Evolutionary conservation across 2,329 filamentous ascomycete genomes (phyloP).

Genomic region (Paraphaeosphaeria minitans): DNA sequence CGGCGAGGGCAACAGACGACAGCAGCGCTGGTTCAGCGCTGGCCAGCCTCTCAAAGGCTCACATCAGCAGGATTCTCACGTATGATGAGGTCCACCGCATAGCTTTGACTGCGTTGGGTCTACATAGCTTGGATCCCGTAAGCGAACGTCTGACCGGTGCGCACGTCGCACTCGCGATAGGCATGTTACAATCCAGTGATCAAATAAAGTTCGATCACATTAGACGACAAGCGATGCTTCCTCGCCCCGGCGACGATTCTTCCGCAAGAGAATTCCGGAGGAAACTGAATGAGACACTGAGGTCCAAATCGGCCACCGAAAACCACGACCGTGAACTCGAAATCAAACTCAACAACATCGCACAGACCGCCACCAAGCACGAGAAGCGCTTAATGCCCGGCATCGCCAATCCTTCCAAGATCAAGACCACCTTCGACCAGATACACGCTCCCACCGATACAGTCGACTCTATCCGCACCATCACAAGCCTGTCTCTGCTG

Average conservation of each 20-base stretch:
- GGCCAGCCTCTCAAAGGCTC: slow-evolving; percentile 31
- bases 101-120: slow-evolving; percentile 58
- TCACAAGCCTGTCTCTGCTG: slow-evolving; percentile 84
- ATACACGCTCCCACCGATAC: slow-evolving; percentile 83
- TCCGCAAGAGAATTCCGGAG: not conserved
- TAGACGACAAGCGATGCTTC: slow-evolving; percentile 16
- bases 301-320: not conserved
- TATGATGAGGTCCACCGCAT: slow-evolving; percentile 67
- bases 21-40: slow-evolving; percentile 26
- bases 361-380: slow-evolving; percentile 63
- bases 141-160: slow-evolving; percentile 42
- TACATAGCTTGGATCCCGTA: slow-evolving; percentile 30
- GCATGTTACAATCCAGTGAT: slow-evolving; percentile 54
- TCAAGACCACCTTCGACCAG: slow-evolving; percentile 85
- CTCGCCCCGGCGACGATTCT: slow-evolving; percentile 8
- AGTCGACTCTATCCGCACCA: slow-evolving; percentile 82
- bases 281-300: not conserved
- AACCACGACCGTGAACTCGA: slow-evolving; percentile 47
- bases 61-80: slow-evolving; percentile 58
- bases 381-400: slow-evolving; percentile 83
- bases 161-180: slow-evolving; percentile 50
- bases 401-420: slow-evolving; percentile 79
- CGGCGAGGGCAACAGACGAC: slow-evolving; percentile 29
- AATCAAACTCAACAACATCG: slow-evolving; percentile 55
- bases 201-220: slow-evolving; percentile 51